Conservation (phyloP, 1,284 basidiomycete genomes). For the Irpex sp. region DNA sequence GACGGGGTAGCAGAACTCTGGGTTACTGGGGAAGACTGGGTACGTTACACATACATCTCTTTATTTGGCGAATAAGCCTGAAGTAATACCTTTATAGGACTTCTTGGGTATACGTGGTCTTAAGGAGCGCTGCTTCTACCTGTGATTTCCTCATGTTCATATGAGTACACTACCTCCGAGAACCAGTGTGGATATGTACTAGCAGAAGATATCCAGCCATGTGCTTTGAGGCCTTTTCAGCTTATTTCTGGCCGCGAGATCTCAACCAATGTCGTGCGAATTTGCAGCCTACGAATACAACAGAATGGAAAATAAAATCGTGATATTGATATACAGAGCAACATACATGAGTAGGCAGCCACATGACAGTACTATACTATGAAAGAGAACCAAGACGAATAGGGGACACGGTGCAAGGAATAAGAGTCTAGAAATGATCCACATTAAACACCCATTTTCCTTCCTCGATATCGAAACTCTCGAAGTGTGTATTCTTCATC, state of each 20-base stretch:
- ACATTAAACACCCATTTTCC: conserved; percentile 95
- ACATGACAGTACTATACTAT: neutral
- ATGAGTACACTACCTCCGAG: too few species aligned
- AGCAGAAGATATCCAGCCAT: neutral
- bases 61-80: neutral
- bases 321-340: neutral
- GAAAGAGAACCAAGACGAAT: neutral
- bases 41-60: conserved; percentile 26
- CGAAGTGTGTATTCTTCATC: conserved; percentile 86
- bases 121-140: conserved; percentile 76
- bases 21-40: conserved; percentile 88
- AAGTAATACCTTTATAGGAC: conserved; percentile 42
- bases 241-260: too few species aligned
- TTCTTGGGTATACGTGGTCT: conserved; percentile 74
- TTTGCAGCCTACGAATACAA: too few species aligned
- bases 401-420: neutral
- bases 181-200: neutral
- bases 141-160: conserved; percentile 24
- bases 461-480: conserved; percentile 73
- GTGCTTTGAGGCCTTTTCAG: neutral
- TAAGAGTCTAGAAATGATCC: conserved; percentile 70
- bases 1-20: conserved; percentile 88
- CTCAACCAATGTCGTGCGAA: too few species aligned
- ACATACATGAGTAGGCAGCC: neutral
- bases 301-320: neutral